These are phyloP conservation scores for Hyphodiscus hymeniophilus DNA, from an alignment of 495 filamentous ascomycete species.

Conservation along the genomic window DNA sequence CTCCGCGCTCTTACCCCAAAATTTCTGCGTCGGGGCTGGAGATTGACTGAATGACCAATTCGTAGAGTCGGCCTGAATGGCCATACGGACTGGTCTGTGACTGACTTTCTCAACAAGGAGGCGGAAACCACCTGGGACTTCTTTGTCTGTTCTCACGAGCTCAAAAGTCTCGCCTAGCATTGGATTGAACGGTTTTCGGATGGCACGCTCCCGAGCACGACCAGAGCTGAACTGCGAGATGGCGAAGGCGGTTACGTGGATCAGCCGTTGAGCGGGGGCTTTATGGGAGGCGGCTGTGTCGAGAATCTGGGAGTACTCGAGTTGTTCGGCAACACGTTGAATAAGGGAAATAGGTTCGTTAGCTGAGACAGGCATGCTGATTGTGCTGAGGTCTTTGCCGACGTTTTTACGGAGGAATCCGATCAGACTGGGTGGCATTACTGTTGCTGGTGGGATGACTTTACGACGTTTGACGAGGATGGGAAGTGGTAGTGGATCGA, in stretches of 20 bases:
- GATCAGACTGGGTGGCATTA: conserved; percentile 80
- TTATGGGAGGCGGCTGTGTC: conserved; percentile 58
- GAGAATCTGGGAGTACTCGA: conserved; percentile 83
- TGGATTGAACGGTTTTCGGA: conserved; percentile 97
- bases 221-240: conserved; percentile 71
- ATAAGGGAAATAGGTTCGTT: conserved; percentile 88
- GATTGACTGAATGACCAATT: conserved; percentile 81
- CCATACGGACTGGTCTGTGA: conserved; percentile 85
- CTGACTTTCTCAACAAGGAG: conserved; percentile 89
- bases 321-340: conserved; percentile 77
- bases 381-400: conserved; percentile 90
- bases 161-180: conserved; percentile 96
- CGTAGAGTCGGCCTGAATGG: conserved; percentile 81
- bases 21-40: conserved; percentile 86
- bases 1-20: conserved; percentile 96
- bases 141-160: conserved; percentile 74
- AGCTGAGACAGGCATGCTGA: conserved; percentile 93
- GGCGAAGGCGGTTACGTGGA: conserved; percentile 86
- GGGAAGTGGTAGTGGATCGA: conserved; percentile 68
- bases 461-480: conserved; percentile 55
- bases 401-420: conserved; percentile 95
- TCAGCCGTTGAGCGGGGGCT: conserved; percentile 57
- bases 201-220: conserved; percentile 79
- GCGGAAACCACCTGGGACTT: conserved; percentile 64
- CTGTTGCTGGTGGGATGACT: conserved; percentile 61